phyloP scores from a whole-genome alignment of 306 rosid genomes.

The Arachis hypogaea region DNA sequence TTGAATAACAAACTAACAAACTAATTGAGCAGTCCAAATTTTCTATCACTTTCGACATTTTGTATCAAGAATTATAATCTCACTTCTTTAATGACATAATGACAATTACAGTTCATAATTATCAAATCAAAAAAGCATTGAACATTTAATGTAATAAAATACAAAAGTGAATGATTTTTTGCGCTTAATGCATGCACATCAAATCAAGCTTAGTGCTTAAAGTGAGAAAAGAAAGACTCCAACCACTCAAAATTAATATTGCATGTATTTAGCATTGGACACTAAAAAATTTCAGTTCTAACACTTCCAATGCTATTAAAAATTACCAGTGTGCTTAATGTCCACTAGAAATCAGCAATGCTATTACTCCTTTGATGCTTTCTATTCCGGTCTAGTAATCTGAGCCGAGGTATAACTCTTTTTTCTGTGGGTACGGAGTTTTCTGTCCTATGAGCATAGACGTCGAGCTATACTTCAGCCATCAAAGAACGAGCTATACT shows the following conservation, averaged over 20 bases:
- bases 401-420: too few relatives aligned
- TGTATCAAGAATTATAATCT: constrained; percentile 4
- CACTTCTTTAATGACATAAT: background rate
- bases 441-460: too few relatives aligned
- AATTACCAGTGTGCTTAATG: constrained; percentile 11
- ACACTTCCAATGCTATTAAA: background rate
- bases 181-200: background rate
- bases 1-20: background rate
- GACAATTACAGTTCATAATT: constrained; percentile 6
- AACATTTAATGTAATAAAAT: background rate
- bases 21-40: background rate
- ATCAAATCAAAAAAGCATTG: constrained; percentile 14
- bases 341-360: background rate
- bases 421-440: too few relatives aligned
- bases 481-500: too few relatives aligned
- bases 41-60: constrained; percentile 15
- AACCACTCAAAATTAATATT: too few relatives aligned
- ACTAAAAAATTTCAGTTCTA: too few relatives aligned
- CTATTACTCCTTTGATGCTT: too few relatives aligned
- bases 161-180: background rate
- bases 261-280: too few relatives aligned
- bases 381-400: too few relatives aligned
- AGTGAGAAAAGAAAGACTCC: too few relatives aligned
- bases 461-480: too few relatives aligned
- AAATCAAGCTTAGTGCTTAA: too few relatives aligned